Conservation (phyloP, 805 yeast genomes). For the Zygosaccharomyces rouxii region DNA sequence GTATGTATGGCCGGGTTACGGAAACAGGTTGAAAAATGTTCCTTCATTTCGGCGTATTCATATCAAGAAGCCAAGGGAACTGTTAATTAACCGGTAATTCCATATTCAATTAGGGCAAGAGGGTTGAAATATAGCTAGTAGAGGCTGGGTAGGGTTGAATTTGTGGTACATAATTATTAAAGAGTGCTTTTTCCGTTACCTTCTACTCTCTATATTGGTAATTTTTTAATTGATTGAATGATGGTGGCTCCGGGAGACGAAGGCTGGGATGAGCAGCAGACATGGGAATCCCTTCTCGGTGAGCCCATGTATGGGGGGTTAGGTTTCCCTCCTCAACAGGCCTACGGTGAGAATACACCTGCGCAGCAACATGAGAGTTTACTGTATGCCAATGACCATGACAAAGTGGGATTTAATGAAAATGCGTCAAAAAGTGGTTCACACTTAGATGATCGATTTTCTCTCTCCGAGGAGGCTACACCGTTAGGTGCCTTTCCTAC, state of each 20-base stretch:
- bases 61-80: too few species aligned
- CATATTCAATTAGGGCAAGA: neutral
- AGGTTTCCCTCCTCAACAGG: conserved; percentile 2
- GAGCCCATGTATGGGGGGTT: conserved; percentile 3
- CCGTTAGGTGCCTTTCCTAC: neutral
- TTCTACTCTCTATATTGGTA: too few species aligned
- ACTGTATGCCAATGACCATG: conserved; percentile 12
- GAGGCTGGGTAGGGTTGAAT: neutral
- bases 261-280: conserved; percentile 7
- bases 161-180: neutral
- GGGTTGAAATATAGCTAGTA: neutral
- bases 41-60: too few species aligned
- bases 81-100: too few species aligned
- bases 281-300: conserved; percentile 9
- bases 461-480: neutral
- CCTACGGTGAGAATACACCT: conserved; percentile 16
- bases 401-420: neutral
- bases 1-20: too few species aligned
- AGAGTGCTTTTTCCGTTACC: too few species aligned
- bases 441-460: neutral
- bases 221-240: neutral
- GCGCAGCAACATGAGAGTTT: conserved; percentile 27
- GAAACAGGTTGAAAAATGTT: too few species aligned
- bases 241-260: conserved; percentile 1
- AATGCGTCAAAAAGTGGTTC: neutral